Evolutionary conservation across 2,329 filamentous ascomycete species (phyloP).

Genomic region (Coccinonectria pachysandricola): DNA sequence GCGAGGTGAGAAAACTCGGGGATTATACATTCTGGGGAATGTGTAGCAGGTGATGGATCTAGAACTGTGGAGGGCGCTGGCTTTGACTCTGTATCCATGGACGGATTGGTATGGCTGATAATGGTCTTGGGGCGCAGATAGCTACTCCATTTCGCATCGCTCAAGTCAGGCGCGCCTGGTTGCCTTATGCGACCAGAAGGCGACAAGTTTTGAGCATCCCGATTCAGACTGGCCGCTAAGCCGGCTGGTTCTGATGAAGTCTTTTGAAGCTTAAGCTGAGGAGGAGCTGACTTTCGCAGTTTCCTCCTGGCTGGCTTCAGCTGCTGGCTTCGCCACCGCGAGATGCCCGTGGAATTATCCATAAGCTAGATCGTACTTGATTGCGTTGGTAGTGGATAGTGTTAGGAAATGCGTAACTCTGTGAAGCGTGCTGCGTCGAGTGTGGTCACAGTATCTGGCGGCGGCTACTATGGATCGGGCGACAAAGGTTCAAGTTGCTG

Average conservation of each 20-base stretch:
- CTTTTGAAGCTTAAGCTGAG: conserved; percentile 17
- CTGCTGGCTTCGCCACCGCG: conserved; percentile 10
- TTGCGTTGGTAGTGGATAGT: no score
- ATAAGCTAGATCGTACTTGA: no score
- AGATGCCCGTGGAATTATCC: no score
- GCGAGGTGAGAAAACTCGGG: conserved; percentile 18
- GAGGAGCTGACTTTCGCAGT: conserved; percentile 22
- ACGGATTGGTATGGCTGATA: conserved; percentile 7
- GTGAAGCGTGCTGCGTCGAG: no score
- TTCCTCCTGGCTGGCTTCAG: conserved; percentile 20
- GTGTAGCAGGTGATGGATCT: conserved; percentile 7
- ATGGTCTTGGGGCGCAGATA: conserved; percentile 17
- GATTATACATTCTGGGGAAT: conserved; percentile 11
- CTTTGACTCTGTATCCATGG: conserved; percentile 7
- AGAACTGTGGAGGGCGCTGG: conserved; percentile 9
- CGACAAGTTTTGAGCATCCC: conserved; percentile 6
- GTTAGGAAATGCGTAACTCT: no score
- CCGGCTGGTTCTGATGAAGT: conserved; percentile 18
- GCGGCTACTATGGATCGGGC: no score
- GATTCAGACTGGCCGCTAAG: conserved; percentile 14
- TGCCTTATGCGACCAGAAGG: conserved; percentile 11
- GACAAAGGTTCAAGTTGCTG: no score
- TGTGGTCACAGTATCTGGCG: no score
- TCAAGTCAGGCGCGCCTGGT: conserved; percentile 16
- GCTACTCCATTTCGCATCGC: conserved; percentile 20